Evolutionary conservation across 129 eudicot species (phyloP), one percentile per base, ranked within the genome.

Genomic region (Pulicaria dysenterica): DNA sequence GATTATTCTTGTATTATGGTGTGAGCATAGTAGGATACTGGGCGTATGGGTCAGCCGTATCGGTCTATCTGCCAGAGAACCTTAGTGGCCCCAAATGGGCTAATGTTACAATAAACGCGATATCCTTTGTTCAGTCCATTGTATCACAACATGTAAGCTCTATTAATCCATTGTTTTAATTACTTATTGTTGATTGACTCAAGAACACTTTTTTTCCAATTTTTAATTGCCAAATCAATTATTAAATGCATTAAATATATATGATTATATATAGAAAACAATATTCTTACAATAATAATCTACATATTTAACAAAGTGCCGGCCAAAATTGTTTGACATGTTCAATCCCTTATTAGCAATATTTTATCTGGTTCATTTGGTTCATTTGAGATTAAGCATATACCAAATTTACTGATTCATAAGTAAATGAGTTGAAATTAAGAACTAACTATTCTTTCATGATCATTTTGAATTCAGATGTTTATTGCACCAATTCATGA

Each of bases 31-130:
- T 62, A 7, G 90, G 90, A 64, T 85, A 85, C 51, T 79, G 87
- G 87, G 87, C 87, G 5, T 82, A 85, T 63, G 87, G 87, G 38
- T 80, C 90, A 53, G 42, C 71, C 8, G 90, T 85, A 64, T 82
- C 90, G 0, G 77, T 49, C 10, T 85, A 82, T 75, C 78, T 85
- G 8, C 90, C 87, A 14, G 70, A 75, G 56, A 63, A 75, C 31
- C 75, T 85, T 15, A 72, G 75, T 14, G 90, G 84, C 46, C 90
- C 90, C n/a, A 82, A 79, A 72, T 82, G 87, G 90, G 90, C 78
- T 61, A 85, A 76, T 39, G 66, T 85, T 71, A 31, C 78, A 4
- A 79, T 82, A 47, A 85, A 85, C 34, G 69, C 78, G 44, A 72
- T 74, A 15, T 62, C 67, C 63, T 85, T 79, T 73, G 78, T 82